A percentile compares a stretch with the other conserved stretches of the same genome.
phyloP scores from a whole-genome alignment of 2,329 filamentous ascomycete genomes.

The Drechmeria coniospora region DNA sequence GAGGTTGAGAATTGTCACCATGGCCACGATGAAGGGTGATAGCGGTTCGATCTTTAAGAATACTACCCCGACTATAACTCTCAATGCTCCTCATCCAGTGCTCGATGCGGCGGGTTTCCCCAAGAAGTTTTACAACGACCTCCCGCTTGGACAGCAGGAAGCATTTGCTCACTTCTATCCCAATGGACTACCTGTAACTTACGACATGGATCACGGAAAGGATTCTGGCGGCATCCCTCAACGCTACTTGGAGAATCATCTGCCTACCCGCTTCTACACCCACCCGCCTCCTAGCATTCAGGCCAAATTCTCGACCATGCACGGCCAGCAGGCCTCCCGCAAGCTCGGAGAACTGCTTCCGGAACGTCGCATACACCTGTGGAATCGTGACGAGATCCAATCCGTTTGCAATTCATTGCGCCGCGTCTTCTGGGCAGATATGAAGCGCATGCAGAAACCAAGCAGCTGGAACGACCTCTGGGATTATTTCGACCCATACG shows the following conservation, averaged over 20 bases:
- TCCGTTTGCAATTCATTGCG: conserved; percentile 22
- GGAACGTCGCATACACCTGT: conserved; percentile 17
- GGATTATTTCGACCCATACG: conserved; percentile 30
- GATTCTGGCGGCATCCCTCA: conserved; percentile 10
- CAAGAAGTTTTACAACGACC: conserved; percentile 10
- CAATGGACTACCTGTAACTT: conserved; percentile 17
- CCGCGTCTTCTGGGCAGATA: conserved; percentile 16
- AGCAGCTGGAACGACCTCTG: conserved; percentile 26
- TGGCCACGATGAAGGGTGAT: conserved; percentile 5
- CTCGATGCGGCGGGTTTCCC: conserved; percentile 6
- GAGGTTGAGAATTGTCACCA: too few species aligned
- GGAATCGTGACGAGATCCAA: conserved; percentile 24
- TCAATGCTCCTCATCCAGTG: conserved; percentile 6
- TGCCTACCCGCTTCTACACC: conserved; percentile 22
- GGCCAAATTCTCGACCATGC: conserved; percentile 24
- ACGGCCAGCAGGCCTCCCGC: conserved; percentile 15
- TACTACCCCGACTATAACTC: conserved; percentile 2
- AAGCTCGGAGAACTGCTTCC: conserved; percentile 12
- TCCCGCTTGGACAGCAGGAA: conserved; percentile 10
- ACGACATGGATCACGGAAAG: conserved; percentile 16
- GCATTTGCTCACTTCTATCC: conserved; percentile 19
- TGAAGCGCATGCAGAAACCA: conserved; percentile 18
- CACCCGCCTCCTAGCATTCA: conserved; percentile 13
- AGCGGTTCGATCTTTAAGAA: conserved; percentile 1
- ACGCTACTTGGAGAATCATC: conserved; percentile 19